Conservation (phyloP, 2,329 filamentous ascomycete genomes). For the Zarea fungicola region DNA sequence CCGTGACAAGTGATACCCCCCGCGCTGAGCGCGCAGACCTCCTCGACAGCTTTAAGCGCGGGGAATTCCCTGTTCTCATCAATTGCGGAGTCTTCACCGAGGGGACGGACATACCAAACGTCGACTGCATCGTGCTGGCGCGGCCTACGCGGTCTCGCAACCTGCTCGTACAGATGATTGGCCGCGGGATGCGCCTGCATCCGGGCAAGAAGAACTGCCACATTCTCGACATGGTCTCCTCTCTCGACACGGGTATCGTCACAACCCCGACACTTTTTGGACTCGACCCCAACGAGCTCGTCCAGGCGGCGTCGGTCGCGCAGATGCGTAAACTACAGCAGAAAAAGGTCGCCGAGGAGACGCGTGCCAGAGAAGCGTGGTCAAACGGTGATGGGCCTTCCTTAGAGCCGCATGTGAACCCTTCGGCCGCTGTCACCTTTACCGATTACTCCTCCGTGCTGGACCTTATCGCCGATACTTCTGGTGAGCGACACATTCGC, state of each 20-base stretch:
- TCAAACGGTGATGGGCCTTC: slow-evolving; percentile 8
- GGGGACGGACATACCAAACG: slow-evolving; percentile 94
- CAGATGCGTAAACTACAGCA: slow-evolving; percentile 54
- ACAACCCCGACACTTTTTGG: slow-evolving; percentile 91
- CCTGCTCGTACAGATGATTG: slow-evolving; percentile 95
- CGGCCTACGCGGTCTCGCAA: slow-evolving; percentile 91
- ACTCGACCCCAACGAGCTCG: slow-evolving; percentile 73
- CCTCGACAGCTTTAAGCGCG: slow-evolving; percentile 69
- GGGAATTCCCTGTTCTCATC: slow-evolving; percentile 78
- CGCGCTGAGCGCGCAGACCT: slow-evolving; percentile 62
- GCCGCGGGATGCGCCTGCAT: slow-evolving; percentile 80
- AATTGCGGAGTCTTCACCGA: slow-evolving; percentile 98
- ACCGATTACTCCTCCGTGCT: slow-evolving; percentile 90
- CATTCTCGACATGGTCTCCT: slow-evolving; percentile 92
- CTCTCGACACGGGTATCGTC: slow-evolving; percentile 75
- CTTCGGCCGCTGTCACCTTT: slow-evolving; percentile 58
- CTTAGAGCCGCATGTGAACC: slow-evolving; percentile 11
- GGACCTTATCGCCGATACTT: slow-evolving; percentile 79
- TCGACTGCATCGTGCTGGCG: slow-evolving; percentile 86
- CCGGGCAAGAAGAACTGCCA: slow-evolving; percentile 83
- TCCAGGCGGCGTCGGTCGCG: slow-evolving; percentile 60
- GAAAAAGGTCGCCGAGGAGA: slow-evolving; percentile 39
- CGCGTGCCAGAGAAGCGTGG: slow-evolving; percentile 15
- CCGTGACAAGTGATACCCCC: slow-evolving; percentile 77
- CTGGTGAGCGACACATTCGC: slow-evolving; percentile 72